Percentiles rank a stretch among this genome's conserved stretches.
Conservation (phyloP, 805 yeast species). For the Candida chilensis region DNA sequence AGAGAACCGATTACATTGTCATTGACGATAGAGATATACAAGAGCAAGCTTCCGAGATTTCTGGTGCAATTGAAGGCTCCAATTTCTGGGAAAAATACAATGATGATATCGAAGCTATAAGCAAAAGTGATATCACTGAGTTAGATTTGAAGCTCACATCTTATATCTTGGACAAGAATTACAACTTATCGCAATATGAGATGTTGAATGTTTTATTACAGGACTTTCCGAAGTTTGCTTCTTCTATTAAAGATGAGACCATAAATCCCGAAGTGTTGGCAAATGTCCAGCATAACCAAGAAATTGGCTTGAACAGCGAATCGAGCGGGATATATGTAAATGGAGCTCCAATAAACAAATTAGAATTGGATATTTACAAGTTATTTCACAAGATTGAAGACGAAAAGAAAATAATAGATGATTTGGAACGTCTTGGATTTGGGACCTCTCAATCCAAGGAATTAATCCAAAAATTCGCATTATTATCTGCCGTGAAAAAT, state of each 20-base stretch:
- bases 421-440: constrained; percentile 18
- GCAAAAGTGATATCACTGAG: constrained; percentile 17
- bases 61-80: constrained; percentile 1
- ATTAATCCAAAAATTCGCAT: constrained; percentile 24
- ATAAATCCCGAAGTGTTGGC: constrained; percentile 12
- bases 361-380: constrained; percentile 31
- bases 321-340: constrained; percentile 54
- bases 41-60: constrained; percentile 9
- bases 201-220: constrained; percentile 27
- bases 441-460: constrained; percentile 14
- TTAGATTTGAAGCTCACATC: constrained; percentile 33
- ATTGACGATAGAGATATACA: constrained; percentile 47
- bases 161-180: constrained; percentile 16
- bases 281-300: constrained; percentile 17
- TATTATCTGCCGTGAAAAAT: constrained; percentile 26
- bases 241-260: constrained; percentile 16
- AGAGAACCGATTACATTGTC: constrained; percentile 58
- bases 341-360: constrained; percentile 50
- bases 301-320: constrained; percentile 25
- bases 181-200: constrained; percentile 12
- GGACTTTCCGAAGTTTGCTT: constrained; percentile 49
- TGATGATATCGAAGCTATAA: constrained; percentile 18
- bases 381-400: constrained; percentile 14
- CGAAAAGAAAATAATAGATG: constrained; percentile 14
- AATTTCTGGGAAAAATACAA: constrained; percentile 9